A percentile compares a stretch with the other conserved stretches of the same genome.
These are phyloP conservation scores for Lycium ferocissimum DNA, from an alignment of 257 asterid species.

Conservation along the genomic window DNA sequence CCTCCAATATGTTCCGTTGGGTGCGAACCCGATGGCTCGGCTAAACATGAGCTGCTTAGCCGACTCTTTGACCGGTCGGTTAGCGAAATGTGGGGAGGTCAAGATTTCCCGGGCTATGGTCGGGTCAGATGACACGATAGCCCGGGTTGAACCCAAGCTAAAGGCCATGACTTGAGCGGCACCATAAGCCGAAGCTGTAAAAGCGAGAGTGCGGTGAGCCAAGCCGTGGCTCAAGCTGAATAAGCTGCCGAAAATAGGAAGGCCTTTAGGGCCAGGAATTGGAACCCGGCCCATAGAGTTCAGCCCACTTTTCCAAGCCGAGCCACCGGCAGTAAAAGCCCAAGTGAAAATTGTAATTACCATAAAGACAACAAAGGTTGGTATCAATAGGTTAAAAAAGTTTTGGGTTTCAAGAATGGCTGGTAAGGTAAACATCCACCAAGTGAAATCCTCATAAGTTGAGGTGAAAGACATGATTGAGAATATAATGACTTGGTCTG, in stretches of 20 bases:
- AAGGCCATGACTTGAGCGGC: conserved; percentile 60
- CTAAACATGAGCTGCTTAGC: conserved; percentile 65
- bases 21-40: conserved; percentile 76
- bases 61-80: conserved; percentile 65
- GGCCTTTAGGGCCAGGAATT: conserved; percentile 62
- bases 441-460: conserved; percentile 43
- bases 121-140: conserved; percentile 53
- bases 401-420: conserved; percentile 49
- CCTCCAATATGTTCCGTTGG: conserved; percentile 60
- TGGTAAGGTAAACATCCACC: conserved; percentile 54
- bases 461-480: conserved; percentile 49
- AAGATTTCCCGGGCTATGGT: conserved; percentile 56
- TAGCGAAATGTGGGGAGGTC: conserved; percentile 60
- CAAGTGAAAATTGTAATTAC: conserved; percentile 46
- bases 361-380: conserved; percentile 16
- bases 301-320: conserved; percentile 59
- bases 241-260: conserved; percentile 68
- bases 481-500: too few species aligned
- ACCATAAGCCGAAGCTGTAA: conserved; percentile 46
- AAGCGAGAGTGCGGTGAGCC: conserved; percentile 62
- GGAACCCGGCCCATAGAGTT: conserved; percentile 44
- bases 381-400: conserved; percentile 19
- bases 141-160: conserved; percentile 62
- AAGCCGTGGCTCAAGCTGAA: conserved; percentile 63
- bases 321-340: conserved; percentile 55